phyloP scores from a whole-genome alignment of 1,284 basidiomycete species.

The Tausonia pullulans region DNA sequence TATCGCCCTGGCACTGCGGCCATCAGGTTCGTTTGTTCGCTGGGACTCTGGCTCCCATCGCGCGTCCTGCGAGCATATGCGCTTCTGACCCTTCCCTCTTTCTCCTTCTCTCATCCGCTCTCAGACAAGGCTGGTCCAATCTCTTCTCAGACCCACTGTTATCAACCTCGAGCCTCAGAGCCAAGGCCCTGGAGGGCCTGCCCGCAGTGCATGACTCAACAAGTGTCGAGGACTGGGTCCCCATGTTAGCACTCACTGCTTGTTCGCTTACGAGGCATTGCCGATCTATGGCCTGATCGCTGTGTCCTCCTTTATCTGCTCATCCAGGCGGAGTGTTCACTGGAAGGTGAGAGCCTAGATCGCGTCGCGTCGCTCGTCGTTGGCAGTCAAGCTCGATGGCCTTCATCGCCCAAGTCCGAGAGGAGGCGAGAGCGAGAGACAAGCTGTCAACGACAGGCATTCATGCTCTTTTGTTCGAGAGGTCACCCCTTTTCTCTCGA shows the following conservation, averaged over 20 bases:
- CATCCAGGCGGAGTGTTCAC: slow-evolving; percentile 28
- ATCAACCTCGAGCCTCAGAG: slow-evolving; percentile 27
- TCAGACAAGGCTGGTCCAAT: slow-evolving; percentile 23
- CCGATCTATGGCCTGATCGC: not conserved
- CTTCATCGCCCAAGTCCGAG: no score
- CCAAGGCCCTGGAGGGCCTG: slow-evolving; percentile 20
- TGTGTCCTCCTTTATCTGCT: not conserved
- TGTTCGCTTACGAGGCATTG: not conserved
- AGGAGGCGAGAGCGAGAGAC: no score
- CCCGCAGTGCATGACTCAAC: not conserved
- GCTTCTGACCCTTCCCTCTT: not conserved
- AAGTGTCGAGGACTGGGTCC: slow-evolving; percentile 10
- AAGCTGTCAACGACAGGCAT: no score
- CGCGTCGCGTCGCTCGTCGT: no score
- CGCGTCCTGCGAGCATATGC: no score
- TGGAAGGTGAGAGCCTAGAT: slow-evolving; percentile 30
- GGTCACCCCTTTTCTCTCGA: no score
- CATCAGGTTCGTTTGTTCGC: no score
- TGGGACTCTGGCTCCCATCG: no score
- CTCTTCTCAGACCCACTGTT: slow-evolving; percentile 33
- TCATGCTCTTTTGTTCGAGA: no score
- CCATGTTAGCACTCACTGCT: slow-evolving; percentile 1
- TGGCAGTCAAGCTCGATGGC: no score
- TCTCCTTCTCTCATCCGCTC: not conserved
- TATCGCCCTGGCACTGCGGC: no score